Conservation (phyloP, 2,329 filamentous ascomycete species). For the Eutypa lata region DNA sequence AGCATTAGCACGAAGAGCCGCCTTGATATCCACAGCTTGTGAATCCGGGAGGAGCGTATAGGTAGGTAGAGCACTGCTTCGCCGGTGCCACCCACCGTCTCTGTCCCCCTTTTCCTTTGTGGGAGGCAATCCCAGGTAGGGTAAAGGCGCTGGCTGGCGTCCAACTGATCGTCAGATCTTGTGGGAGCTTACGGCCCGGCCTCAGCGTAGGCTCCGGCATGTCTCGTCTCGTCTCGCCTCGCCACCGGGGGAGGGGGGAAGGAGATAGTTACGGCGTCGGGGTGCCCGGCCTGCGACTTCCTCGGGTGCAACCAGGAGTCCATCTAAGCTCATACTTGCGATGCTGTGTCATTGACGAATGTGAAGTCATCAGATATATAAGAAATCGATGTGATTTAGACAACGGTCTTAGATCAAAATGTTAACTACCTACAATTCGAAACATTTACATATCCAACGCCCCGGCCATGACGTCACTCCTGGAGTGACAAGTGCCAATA, state of each 20-base stretch:
- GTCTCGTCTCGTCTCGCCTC: conserved; percentile 40
- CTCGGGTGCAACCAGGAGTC: conserved; percentile 38
- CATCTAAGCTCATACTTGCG: conserved; percentile 29
- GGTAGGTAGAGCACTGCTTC: conserved; percentile 57
- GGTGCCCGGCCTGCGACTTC: conserved; percentile 35
- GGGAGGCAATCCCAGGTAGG: background rate
- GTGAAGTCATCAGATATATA: background rate
- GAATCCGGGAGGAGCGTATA: conserved; percentile 49
- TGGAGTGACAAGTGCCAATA: too few relatives aligned
- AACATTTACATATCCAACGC: too few relatives aligned
- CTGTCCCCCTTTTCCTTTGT: too few relatives aligned
- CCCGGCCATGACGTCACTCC: too few relatives aligned
- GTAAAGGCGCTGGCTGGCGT: conserved; percentile 22
- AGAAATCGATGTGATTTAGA: too few relatives aligned
- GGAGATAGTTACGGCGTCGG: conserved; percentile 55
- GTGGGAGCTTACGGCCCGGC: conserved; percentile 47
- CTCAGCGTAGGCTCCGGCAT: conserved; percentile 55
- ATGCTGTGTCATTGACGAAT: background rate
- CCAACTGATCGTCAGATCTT: conserved; percentile 27
- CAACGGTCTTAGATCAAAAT: too few relatives aligned
- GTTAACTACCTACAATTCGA: too few relatives aligned
- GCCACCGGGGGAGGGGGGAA: conserved; percentile 36
- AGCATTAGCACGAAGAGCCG: conserved; percentile 39
- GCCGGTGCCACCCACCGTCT: too few relatives aligned
- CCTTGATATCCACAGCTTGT: conserved; percentile 53